These are phyloP conservation scores for Oropetium thomaeum DNA, from an alignment of 176 grass and related monocot genomes.

Conservation along the genomic window DNA sequence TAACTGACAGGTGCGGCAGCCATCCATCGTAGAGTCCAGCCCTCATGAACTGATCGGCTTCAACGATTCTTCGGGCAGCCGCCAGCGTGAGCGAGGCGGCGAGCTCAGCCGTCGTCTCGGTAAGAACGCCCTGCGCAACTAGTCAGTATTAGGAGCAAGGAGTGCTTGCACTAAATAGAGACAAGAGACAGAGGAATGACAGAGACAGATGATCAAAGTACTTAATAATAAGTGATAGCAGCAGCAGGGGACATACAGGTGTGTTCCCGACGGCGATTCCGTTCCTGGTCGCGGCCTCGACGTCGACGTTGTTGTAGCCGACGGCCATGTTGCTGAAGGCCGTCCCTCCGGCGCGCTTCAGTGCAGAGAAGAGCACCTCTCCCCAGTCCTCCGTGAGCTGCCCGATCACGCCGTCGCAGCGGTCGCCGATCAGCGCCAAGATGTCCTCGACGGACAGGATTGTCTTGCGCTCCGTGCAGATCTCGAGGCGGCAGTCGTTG, in stretches of 20 bases:
- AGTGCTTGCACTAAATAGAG: too few species aligned
- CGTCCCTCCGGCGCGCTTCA: constrained; percentile 75
- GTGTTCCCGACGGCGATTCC: constrained; percentile 87
- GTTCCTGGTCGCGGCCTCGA: constrained; percentile 65
- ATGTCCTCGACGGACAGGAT: constrained; percentile 88
- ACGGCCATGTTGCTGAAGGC: constrained; percentile 99
- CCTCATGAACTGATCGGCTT: constrained; percentile 86
- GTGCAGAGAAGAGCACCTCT: constrained; percentile 88
- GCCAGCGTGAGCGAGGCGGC: constrained; percentile 67
- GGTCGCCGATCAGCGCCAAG: constrained; percentile 73
- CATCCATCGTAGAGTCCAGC: constrained; percentile 89
- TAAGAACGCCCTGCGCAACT: constrained; percentile 91
- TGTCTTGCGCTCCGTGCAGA: constrained; percentile 85
- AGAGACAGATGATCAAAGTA: too few species aligned
- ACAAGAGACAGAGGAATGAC: too few species aligned
- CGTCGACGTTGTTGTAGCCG: constrained; percentile 94
- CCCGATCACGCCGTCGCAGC: constrained; percentile 83
- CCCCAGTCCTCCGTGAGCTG: constrained; percentile 98
- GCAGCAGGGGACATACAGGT: too few species aligned
- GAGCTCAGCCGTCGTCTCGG: constrained; percentile 91
- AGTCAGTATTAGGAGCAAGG: too few species aligned
- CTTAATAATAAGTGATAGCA: too few species aligned
- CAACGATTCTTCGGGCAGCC: constrained; percentile 72
- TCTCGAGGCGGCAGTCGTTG: constrained; percentile 85
- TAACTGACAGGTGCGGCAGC: constrained; percentile 78